Base-by-base conservation (phyloP, 2,329 filamentous ascomycete genomes). In the Verticillium alfalfae region DNA sequence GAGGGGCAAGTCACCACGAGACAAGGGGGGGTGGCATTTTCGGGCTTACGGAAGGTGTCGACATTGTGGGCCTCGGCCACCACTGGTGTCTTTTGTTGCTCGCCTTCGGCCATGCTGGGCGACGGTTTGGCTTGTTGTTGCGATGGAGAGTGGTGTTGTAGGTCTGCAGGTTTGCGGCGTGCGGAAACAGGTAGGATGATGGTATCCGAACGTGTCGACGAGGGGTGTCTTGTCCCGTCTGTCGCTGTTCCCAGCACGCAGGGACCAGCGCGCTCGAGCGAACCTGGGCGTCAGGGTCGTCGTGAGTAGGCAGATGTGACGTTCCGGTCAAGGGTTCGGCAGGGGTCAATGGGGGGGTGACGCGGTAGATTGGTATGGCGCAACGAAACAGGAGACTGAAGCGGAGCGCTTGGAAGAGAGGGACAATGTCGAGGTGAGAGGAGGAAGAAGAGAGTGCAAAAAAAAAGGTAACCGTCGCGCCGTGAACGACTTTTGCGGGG, bases 51-150 rank as follows among this genome's bases (percentile, higher is more conserved):
- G 71, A 80, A 92, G 22, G 89, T 93, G 76, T 91, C 88, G 68
- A 92, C 89, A 72, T 88, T 78, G 76, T 92, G 89, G 71, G 90
- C 89, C 81, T 93, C 90, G 64, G 83, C 81, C 70, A 93, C 89
- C 70, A 90, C 88, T 57, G 83, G 84, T 68, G 69, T 71, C 73
- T 80, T 83, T 70, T 68, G 68, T 66, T 74, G 67, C 62, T 75
- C 74, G 65, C 71, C 72, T 70, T 76, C 76, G 70, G 78, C 78
- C 82, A 85, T 84, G 64, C 65, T 67, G 45, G 26, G 22, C 45
- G 45, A 52, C 18, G 8, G 45, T 22, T 2, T 18, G 22, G 45
- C n/a, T 52, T 9, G 45, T 52, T 31, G 45, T 2, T 52, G 45
- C 45, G 45, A 22, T 26, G 10, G 45, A 6, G 45, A 52, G 18